Evolutionary conservation across 352 stramenopile genomes (phyloP), one percentile per base, ranked within the genome.

Genomic region (Aphanomyces stellatus): DNA sequence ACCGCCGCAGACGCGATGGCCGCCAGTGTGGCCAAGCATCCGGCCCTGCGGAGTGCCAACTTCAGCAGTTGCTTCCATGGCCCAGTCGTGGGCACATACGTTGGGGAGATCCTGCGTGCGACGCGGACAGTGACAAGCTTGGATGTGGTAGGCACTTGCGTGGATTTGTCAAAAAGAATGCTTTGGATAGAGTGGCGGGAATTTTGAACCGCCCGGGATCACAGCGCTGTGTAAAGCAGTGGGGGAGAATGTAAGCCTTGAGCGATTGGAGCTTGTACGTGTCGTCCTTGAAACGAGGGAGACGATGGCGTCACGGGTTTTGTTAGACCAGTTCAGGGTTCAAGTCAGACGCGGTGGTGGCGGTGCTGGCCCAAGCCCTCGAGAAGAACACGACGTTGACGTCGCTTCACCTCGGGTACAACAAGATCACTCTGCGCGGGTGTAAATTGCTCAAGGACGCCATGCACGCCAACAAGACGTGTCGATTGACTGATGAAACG

Each of bases 401-500:
- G 4, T 74, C 77, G 34, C 56, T 90, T 49, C 79, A 91, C 66
- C 69, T 89, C 19, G 77, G 77, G 22, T 89, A 91, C 79, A 91
- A 91, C 59, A 80, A 85, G 62, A 82, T 91, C 70, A 91, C 83
- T 2, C 65, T 91, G 27, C 81, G 80, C 10, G 81, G 83, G 2
- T 90, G 81, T 69, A 91, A 91, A 51, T 37, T 82, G 28, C 75
- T 91, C 19, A 77, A 78, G 55, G 81, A 91, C 49, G 80, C 76
- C 5, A 71, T 74, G 33, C 57, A 60, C 6, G 7, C 19, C 1
- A 62, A 34, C 15, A n/a, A 27, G 15, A 62, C 3, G 28, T 61
- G 42, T 22, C 30, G 41, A 31, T 25, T 69, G 4, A 49, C 48
- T 31, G 19, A 25, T 13, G 48, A 61, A 42, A 62, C 61, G 24